Base-by-base conservation (phyloP, 2,329 filamentous ascomycete species). In the Phaeosphaeriaceae sp. region DNA sequence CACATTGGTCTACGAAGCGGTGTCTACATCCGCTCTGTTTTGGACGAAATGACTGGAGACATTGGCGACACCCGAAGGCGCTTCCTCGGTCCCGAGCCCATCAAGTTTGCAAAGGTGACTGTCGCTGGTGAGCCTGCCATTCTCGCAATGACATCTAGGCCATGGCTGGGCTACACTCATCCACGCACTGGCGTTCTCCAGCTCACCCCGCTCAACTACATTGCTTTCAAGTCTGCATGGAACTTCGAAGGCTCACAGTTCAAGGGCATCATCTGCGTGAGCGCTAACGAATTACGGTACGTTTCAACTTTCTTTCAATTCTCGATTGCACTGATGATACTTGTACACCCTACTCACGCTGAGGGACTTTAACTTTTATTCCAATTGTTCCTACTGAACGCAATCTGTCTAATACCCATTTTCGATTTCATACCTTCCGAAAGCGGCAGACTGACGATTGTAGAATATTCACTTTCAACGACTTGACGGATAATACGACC, bases 311-410 rank as follows among this genome's bases (percentile, higher is more conserved):
- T 53, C 45, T 58, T 61, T 52, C 25, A 72, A 45, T 27, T 41
- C 63, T 27, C 50, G 60, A 61, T 77, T 70, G 65, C 68, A 65
- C 84, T 89, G 88, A 91, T 91, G 89, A 91, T 78, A 84, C 79
- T 78, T 84, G 84, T 84, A 75, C 66, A 64, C 75, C 66, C 62
- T 65, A 72, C 57, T 54, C 54, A 65, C 82, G 78, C 80, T 82
- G 84, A 83, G 73, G 79, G 78, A 66, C 72, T 53, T 74, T 76
- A 78, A 80, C 83, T 79, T 65, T 63, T 62, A 66, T 84, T 85
- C 89, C 92, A 96, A 96, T 96, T 96, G 93, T 96, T 96, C 92
- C 92, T 96, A 88, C 93, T 96, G 93, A 96, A 80, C 53, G 63
- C 68, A 66, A 63, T 64, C 45, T 48, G 22, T 40, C 27, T 31